Percentiles rank a stretch among this genome's conserved stretches.
phyloP scores from a whole-genome alignment of 495 filamentous ascomycete genomes.

The Daldinia grandis region DNA sequence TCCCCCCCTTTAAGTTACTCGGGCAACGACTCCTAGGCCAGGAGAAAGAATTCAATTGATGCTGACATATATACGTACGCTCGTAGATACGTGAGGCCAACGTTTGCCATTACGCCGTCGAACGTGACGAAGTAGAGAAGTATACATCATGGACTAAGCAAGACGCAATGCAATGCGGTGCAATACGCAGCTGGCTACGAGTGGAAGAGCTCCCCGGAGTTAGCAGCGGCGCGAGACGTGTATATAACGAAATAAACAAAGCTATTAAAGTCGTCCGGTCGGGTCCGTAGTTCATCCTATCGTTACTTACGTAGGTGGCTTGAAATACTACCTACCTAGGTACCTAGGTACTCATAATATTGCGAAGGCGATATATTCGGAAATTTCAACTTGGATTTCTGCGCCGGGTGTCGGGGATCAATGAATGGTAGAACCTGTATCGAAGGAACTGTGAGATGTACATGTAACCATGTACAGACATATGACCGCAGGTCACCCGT shows the following conservation, averaged over 20 bases:
- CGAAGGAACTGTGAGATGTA: no score
- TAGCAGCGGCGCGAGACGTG: not conserved
- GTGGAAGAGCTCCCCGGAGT: constrained; percentile 37
- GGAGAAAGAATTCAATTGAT: not conserved
- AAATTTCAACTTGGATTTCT: not conserved
- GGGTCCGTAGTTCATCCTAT: not conserved
- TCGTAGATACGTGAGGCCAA: constrained; percentile 73
- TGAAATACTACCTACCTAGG: no score
- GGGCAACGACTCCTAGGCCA: not conserved
- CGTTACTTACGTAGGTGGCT: not conserved
- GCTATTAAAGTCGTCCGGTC: not conserved
- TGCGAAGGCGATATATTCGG: not conserved
- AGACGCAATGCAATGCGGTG: not conserved
- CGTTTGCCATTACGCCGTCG: constrained; percentile 68
- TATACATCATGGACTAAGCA: not conserved
- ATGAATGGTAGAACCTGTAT: no score
- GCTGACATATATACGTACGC: not conserved
- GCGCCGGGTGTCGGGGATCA: not conserved
- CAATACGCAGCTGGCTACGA: constrained; percentile 16
- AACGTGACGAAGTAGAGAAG: constrained; percentile 58
- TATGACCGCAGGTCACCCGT: no score
- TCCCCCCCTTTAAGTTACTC: no score
- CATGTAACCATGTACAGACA: no score
- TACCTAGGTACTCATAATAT: no score
- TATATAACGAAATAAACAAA: constrained; percentile 21